phyloP scores from a whole-genome alignment of 2,329 filamentous ascomycete species.

The Alternaria metachromatica region DNA sequence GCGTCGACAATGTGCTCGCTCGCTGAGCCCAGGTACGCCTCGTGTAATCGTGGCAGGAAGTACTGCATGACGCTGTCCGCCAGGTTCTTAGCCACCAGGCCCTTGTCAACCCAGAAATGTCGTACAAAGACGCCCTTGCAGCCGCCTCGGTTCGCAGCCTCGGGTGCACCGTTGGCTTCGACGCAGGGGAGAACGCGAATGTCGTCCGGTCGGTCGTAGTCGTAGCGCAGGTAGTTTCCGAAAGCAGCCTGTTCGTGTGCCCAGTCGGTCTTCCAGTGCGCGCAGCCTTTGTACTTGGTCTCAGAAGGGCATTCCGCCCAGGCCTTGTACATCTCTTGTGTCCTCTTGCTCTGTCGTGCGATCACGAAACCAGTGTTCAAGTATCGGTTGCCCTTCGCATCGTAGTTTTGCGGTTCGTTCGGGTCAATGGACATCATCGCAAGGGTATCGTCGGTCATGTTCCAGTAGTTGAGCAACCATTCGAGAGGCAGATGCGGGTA shows the following conservation, averaged over 20 bases:
- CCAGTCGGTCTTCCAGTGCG: slow-evolving; percentile 45
- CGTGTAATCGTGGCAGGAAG: slow-evolving; percentile 44
- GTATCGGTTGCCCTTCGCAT: slow-evolving; percentile 49
- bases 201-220: slow-evolving; percentile 46
- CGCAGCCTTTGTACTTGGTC: slow-evolving; percentile 44
- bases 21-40: slow-evolving; percentile 38
- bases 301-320: slow-evolving; percentile 50
- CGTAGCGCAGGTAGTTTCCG: slow-evolving; percentile 49
- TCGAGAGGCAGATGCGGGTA: slow-evolving; percentile 57
- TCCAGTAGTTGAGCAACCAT: slow-evolving; percentile 60
- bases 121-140: slow-evolving; percentile 49
- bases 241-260: slow-evolving; percentile 50
- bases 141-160: slow-evolving; percentile 40
- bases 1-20: slow-evolving; percentile 43
- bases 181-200: slow-evolving; percentile 48
- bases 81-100: slow-evolving; percentile 39
- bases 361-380: slow-evolving; percentile 57
- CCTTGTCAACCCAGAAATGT: slow-evolving; percentile 50
- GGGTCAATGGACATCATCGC: slow-evolving; percentile 58
- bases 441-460: slow-evolving; percentile 54
- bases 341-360: slow-evolving; percentile 49
- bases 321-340: slow-evolving; percentile 47
- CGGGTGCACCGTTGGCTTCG: slow-evolving; percentile 48
- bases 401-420: slow-evolving; percentile 51
- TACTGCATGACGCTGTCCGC: slow-evolving; percentile 48